Evolutionary conservation across 1,139 yeast genomes (phyloP).

Genomic region (Hyphopichia wangnamkhiaoensis): DNA sequence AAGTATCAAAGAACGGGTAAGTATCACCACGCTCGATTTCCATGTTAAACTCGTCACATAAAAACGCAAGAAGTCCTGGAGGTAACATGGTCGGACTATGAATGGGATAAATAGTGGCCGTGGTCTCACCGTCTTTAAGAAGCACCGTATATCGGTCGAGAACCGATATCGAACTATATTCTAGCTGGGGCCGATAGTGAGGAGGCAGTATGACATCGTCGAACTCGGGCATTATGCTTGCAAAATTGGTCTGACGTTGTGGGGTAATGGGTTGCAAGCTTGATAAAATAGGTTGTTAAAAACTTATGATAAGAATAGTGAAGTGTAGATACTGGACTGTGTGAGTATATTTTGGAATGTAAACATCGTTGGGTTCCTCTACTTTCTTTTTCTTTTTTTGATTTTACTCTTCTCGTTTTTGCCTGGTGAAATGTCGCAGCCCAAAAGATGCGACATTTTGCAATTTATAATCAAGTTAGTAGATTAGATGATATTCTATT

Average conservation of each 20-base stretch:
- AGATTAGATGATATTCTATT: no score
- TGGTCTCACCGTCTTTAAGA: conserved; percentile 83
- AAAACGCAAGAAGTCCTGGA: conserved; percentile 70
- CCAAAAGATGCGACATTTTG: no score
- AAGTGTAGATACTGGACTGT: conserved; percentile 20
- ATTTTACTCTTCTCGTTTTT: background rate
- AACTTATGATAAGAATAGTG: background rate
- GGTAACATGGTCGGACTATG: conserved; percentile 67
- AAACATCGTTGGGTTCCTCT: conserved; percentile 9
- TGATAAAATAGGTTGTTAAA: conserved; percentile 1
- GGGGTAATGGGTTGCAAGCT: no score
- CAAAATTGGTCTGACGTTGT: conserved; percentile 2
- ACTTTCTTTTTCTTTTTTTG: background rate
- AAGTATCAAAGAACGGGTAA: conserved; percentile 77
- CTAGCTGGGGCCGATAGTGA: conserved; percentile 34
- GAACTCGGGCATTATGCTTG: conserved; percentile 34
- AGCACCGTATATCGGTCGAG: conserved; percentile 62
- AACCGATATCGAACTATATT: conserved; percentile 32
- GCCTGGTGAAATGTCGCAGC: no score
- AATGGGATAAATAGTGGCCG: conserved; percentile 90
- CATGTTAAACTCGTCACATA: conserved; percentile 91
- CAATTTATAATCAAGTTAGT: no score
- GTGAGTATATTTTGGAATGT: conserved; percentile 28
- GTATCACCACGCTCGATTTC: conserved; percentile 91
- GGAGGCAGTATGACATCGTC: conserved; percentile 37